phyloP scores from a whole-genome alignment of 768 basidiomycete species.

The Ramaria sp. region DNA sequence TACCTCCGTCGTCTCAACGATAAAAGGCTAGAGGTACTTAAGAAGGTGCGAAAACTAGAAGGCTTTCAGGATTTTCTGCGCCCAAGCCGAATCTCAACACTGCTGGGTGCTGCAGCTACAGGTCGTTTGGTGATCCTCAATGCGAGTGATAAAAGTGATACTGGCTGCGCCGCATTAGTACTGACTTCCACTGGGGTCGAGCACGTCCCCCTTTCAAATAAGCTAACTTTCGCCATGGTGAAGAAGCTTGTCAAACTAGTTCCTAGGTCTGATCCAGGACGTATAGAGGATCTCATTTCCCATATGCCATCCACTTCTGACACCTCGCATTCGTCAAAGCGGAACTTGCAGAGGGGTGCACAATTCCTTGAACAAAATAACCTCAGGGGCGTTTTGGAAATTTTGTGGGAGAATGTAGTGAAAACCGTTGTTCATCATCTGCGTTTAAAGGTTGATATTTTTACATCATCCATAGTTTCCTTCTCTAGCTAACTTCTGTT shows the following conservation, averaged over 20 bases:
- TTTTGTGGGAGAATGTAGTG: neutral
- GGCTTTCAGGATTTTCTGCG: constrained; percentile 14
- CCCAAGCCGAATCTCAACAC: constrained; percentile 11
- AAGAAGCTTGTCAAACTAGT: neutral
- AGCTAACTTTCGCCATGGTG: too few species aligned
- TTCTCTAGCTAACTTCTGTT: too few species aligned
- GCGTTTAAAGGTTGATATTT: neutral
- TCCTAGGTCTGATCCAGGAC: too few species aligned
- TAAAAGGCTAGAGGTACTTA: constrained; percentile 17
- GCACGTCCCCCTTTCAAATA: too few species aligned
- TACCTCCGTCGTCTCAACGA: too few species aligned
- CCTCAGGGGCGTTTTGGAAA: neutral
- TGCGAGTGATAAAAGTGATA: constrained; percentile 10
- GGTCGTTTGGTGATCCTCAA: constrained; percentile 16
- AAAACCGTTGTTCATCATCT: neutral
- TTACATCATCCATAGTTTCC: neutral
- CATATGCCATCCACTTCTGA: too few species aligned
- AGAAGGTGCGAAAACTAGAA: constrained; percentile 11
- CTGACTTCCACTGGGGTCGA: too few species aligned
- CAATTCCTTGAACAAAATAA: neutral
- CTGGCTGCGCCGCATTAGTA: constrained; percentile 14
- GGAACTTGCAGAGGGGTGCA: neutral
- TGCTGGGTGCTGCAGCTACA: constrained; percentile 11
- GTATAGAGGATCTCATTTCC: too few species aligned
- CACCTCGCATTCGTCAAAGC: too few species aligned